Base-by-base conservation (phyloP, 371 early-diverging fungal species). In the Mucor velutinosus region DNA sequence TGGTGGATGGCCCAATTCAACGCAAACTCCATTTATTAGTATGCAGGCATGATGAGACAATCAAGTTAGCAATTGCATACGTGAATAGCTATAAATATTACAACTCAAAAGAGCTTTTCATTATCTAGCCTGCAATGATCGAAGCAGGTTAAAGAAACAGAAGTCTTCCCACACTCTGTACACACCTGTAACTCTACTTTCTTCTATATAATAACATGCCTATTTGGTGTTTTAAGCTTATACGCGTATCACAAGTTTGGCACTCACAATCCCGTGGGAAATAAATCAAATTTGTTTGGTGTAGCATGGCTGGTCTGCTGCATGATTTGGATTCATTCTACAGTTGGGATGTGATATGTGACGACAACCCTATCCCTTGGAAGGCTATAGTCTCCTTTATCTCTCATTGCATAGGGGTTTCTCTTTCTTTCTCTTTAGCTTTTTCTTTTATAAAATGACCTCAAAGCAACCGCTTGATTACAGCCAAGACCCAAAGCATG, bases 401-500 rank as follows among this genome's bases (percentile, higher is more conserved):
- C 43, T 49, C 6, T 49, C 8, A 49, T 49, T 49, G 49, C 5
- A 21, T 19, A 49, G 49, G 49, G 7, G 23, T 33, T 62, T 51
- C 12, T 35, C 21, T 29, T 37, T 58, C 37, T 58, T 29, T 47
- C 29, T 35, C 29, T 49, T 23, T 47, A 49, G 59, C 21, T 49
- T 27, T 65, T 33, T 17, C 15, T 17, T 17, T 37, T 27, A 58
- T 2, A 47, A 17, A 64, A 32, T 25, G 10, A 43, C 56, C 27
- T 58, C 65, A 43, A n/a, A 49, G 19, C 49, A 49, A 35, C 35
- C 21, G 53, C 69, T 82, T 11, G 74, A 78, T 43, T 82, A 82
- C 55, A 61, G 58, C 29, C 60, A 74, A 30, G 83, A 82, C 14
- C 83, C 80, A 47, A 57, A 60, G 14, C 64, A 61, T 47, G 64